Evolutionary conservation across 2,329 filamentous ascomycete genomes (phyloP).

Genomic region (Acarospora socialis): DNA sequence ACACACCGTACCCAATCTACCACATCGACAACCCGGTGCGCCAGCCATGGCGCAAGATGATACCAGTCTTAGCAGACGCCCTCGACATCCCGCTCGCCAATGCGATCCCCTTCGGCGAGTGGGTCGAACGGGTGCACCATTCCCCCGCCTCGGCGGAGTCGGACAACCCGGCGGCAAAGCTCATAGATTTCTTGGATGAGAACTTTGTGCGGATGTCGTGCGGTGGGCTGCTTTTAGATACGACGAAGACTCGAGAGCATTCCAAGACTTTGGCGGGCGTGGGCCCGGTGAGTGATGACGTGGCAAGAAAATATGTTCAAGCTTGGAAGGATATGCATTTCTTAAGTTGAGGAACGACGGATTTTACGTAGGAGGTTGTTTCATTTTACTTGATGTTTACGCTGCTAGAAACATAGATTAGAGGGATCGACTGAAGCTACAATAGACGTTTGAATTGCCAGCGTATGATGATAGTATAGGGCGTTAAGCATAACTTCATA

Average conservation of each 20-base stretch:
- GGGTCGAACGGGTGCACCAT: slow-evolving; percentile 25
- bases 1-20: slow-evolving; percentile 23
- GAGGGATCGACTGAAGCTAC: too few species aligned
- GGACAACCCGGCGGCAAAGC: slow-evolving; percentile 20
- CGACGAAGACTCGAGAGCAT: slow-evolving; percentile 21
- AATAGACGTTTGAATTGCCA: too few species aligned
- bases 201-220: slow-evolving; percentile 32
- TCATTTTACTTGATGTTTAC: too few species aligned
- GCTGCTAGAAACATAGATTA: too few species aligned
- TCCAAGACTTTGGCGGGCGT: slow-evolving; percentile 22
- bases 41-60: slow-evolving; percentile 28
- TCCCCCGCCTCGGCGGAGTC: slow-evolving; percentile 11
- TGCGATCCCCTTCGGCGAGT: slow-evolving; percentile 27
- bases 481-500: too few species aligned
- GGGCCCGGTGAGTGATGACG: slow-evolving; percentile 22
- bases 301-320: slow-evolving; percentile 22
- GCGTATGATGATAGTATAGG: too few species aligned
- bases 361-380: too few species aligned
- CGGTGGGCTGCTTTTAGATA: slow-evolving; percentile 29
- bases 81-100: slow-evolving; percentile 20
- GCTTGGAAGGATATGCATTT: slow-evolving; percentile 23
- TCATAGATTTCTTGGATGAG: slow-evolving; percentile 21
- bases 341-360: slow-evolving; percentile 10
- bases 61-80: slow-evolving; percentile 20
- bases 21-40: slow-evolving; percentile 33